Evolutionary conservation across 2,329 filamentous ascomycete genomes (phyloP).

Genomic region (Talaromyces pinophilus): DNA sequence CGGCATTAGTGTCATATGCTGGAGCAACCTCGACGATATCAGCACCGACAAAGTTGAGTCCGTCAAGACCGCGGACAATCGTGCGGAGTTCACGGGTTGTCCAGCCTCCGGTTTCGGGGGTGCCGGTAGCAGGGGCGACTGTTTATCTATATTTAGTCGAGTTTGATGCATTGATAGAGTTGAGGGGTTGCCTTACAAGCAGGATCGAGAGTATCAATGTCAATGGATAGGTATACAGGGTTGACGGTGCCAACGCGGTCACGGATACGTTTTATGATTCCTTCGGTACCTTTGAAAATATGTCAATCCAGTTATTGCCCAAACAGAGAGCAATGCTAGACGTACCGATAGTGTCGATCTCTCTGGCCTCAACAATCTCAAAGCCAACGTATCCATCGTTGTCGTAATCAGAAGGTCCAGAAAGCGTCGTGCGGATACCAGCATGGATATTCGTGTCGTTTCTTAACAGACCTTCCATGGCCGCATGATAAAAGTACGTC

Average conservation of each 20-base stretch:
- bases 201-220: constrained; percentile 86
- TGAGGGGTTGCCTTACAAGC: constrained; percentile 57
- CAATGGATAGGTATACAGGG: constrained; percentile 79
- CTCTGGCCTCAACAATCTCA: constrained; percentile 74
- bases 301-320: too few species aligned
- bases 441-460: constrained; percentile 88
- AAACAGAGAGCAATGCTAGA: not conserved
- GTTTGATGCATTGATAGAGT: too few species aligned
- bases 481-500: constrained; percentile 84
- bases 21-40: constrained; percentile 65
- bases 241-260: constrained; percentile 68
- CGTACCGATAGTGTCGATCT: constrained; percentile 65
- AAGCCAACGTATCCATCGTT: constrained; percentile 85
- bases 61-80: constrained; percentile 60
- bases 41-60: constrained; percentile 59
- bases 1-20: constrained; percentile 62
- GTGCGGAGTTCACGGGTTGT: constrained; percentile 60
- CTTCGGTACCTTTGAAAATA: constrained; percentile 52
- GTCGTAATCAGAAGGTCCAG: constrained; percentile 76
- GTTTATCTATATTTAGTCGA: too few species aligned
- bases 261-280: constrained; percentile 76
- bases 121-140: constrained; percentile 55
- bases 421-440: constrained; percentile 80
- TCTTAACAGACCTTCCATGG: constrained; percentile 72
- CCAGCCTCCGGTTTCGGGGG: constrained; percentile 64